Evolutionary conservation across 1,139 yeast species (phyloP).

Genomic region (Taiozyma onychis): DNA sequence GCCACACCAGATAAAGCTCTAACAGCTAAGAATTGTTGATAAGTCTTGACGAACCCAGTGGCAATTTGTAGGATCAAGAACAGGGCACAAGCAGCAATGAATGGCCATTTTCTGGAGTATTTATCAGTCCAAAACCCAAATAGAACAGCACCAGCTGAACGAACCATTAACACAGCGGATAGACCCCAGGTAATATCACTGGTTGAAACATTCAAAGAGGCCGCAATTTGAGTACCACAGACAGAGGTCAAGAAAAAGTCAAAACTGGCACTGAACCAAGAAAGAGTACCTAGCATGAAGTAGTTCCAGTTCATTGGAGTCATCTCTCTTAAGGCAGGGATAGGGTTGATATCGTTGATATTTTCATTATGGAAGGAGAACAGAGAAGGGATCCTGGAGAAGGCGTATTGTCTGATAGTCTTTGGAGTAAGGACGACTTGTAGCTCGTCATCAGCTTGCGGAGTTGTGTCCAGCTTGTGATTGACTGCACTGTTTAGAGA

Average conservation of each 20-base stretch:
- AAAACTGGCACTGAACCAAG: slow-evolving; percentile 48
- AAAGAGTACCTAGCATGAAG: slow-evolving; percentile 39
- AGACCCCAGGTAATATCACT: slow-evolving; percentile 51
- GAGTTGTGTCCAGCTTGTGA: not conserved
- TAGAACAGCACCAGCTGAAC: slow-evolving; percentile 53
- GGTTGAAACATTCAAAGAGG: slow-evolving; percentile 33
- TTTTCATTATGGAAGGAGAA: slow-evolving; percentile 19
- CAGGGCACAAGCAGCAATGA: slow-evolving; percentile 34
- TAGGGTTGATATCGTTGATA: slow-evolving; percentile 27
- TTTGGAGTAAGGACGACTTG: slow-evolving; percentile 21
- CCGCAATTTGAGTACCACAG: slow-evolving; percentile 39
- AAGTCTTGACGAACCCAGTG: slow-evolving; percentile 46
- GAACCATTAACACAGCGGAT: slow-evolving; percentile 49
- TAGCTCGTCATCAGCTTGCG: not conserved
- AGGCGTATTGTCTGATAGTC: slow-evolving; percentile 19
- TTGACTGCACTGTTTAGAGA: not conserved
- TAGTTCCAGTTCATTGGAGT: slow-evolving; percentile 36
- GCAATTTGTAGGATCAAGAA: slow-evolving; percentile 43
- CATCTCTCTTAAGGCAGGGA: slow-evolving; percentile 31
- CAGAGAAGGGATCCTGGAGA: slow-evolving; percentile 24
- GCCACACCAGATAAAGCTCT: slow-evolving; percentile 41
- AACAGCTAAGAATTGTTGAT: slow-evolving; percentile 42
- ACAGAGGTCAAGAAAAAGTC: slow-evolving; percentile 48
- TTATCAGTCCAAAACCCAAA: slow-evolving; percentile 45
- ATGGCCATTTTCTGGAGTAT: slow-evolving; percentile 49